A percentile compares a stretch with the other conserved stretches of the same genome.
Evolutionary conservation across 495 filamentous ascomycete genomes (phyloP).

Genomic region (Neurospora intermedia): DNA sequence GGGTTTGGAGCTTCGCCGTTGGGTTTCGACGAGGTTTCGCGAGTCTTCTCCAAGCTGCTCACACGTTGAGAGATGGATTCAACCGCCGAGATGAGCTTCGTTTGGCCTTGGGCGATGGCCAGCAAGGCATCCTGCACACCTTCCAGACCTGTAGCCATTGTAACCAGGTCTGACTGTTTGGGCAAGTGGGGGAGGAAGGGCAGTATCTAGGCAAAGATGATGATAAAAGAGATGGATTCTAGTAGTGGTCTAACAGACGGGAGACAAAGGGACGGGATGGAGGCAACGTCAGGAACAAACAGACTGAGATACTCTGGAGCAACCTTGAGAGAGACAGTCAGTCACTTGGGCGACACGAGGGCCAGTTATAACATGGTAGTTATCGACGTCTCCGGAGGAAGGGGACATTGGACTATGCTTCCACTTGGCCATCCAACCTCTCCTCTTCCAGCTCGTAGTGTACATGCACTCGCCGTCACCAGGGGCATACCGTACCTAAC

Average conservation of each 20-base stretch:
- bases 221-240: background rate
- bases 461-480: background rate
- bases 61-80: conserved; percentile 53
- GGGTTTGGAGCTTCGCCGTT: background rate
- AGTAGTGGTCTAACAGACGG: background rate
- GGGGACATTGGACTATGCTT: background rate
- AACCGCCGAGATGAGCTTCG: conserved; percentile 48
- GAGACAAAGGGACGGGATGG: background rate
- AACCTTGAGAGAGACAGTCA: background rate
- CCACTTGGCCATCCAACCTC: background rate
- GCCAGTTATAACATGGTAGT: background rate
- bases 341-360: background rate
- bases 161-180: background rate
- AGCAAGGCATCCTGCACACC: conserved; percentile 43
- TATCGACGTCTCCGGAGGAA: background rate
- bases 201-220: background rate
- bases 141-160: conserved; percentile 24
- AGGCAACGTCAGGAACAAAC: background rate
- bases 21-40: background rate
- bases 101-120: conserved; percentile 45
- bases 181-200: background rate
- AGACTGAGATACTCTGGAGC: background rate
- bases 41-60: conserved; percentile 13
- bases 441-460: background rate
- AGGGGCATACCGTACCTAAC: background rate